A percentile compares a stretch with the other conserved stretches of the same genome.
phyloP scores from a whole-genome alignment of 805 yeast genomes.

The Wickerhamiella kazuoi region DNA sequence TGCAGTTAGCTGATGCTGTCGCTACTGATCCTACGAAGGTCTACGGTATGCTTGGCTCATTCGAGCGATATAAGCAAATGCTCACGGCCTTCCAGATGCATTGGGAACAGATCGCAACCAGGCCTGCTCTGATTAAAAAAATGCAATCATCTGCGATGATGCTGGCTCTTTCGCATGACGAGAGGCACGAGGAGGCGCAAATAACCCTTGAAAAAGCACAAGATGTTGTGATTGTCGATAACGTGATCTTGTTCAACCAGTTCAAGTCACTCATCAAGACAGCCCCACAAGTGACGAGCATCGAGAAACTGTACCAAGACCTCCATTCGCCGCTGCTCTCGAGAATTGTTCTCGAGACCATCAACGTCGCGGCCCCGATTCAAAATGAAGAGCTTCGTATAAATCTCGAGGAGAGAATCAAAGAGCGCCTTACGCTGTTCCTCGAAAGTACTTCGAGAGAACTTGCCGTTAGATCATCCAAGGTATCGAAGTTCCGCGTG shows the following conservation, averaged over 20 bases:
- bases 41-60: conserved; percentile 13
- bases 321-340: conserved; percentile 20
- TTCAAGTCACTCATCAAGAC: conserved; percentile 18
- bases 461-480: conserved; percentile 5
- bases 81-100: conserved; percentile 6
- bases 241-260: conserved; percentile 21
- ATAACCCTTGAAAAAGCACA: conserved; percentile 15
- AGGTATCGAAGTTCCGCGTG: conserved; percentile 10
- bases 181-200: conserved; percentile 4
- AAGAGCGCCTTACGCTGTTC: conserved; percentile 20
- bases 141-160: conserved; percentile 18
- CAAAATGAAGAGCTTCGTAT: conserved; percentile 5
- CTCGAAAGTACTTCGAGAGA: conserved; percentile 16
- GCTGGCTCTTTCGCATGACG: conserved; percentile 13
- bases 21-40: conserved; percentile 15
- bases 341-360: conserved; percentile 10
- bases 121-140: conserved; percentile 9
- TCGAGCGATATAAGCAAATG: conserved; percentile 12
- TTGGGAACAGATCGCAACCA: conserved; percentile 6
- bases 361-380: conserved; percentile 14
- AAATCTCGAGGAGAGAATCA: conserved; percentile 12
- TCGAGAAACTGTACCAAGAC: conserved; percentile 18
- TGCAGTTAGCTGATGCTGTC: conserved; percentile 17
- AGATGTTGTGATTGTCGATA: conserved; percentile 22
- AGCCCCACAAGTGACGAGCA: conserved; percentile 20